phyloP scores from a whole-genome alignment of 164 flowering plant genomes.

The Euptelea pleiosperma region DNA sequence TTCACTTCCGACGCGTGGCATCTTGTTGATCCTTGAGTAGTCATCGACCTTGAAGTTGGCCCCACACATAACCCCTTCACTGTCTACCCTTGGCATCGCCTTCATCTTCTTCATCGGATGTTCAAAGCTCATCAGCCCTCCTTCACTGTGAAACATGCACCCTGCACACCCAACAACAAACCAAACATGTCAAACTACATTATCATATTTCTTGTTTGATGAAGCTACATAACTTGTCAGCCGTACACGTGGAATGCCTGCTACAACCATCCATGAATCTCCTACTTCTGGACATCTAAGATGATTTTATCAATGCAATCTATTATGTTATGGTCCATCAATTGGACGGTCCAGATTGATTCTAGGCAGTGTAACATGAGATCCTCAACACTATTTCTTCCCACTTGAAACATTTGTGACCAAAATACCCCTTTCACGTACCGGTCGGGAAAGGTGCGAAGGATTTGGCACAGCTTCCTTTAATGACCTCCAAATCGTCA shows the following conservation, averaged over 20 bases:
- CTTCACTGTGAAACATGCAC: constrained; percentile 86
- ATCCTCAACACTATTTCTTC: too few species aligned
- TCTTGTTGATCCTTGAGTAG: constrained; percentile 56
- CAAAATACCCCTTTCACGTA: constrained; percentile 25
- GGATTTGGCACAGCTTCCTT: constrained; percentile 83
- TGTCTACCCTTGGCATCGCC: constrained; percentile 92
- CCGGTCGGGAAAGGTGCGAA: constrained; percentile 92
- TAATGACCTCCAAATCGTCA: constrained; percentile 70
- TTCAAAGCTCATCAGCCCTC: constrained; percentile 90
- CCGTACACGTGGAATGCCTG: too few species aligned
- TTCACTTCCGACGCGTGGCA: constrained; percentile 84
- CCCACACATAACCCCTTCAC: constrained; percentile 89
- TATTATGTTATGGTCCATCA: too few species aligned
- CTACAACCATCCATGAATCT: too few species aligned
- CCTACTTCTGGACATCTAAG: too few species aligned
- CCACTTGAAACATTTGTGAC: too few species aligned
- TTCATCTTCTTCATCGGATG: constrained; percentile 91
- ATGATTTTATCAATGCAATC: too few species aligned
- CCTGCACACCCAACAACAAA: constrained; percentile 35
- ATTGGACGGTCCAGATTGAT: too few species aligned
- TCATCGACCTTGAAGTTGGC: constrained; percentile 83
- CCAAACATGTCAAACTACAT: not conserved
- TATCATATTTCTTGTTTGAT: too few species aligned
- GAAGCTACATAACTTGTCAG: too few species aligned
- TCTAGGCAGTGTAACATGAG: too few species aligned